Evolutionary conservation across 2,329 filamentous ascomycete genomes (phyloP).

Genomic region (Arthrinium phaeospermum): DNA sequence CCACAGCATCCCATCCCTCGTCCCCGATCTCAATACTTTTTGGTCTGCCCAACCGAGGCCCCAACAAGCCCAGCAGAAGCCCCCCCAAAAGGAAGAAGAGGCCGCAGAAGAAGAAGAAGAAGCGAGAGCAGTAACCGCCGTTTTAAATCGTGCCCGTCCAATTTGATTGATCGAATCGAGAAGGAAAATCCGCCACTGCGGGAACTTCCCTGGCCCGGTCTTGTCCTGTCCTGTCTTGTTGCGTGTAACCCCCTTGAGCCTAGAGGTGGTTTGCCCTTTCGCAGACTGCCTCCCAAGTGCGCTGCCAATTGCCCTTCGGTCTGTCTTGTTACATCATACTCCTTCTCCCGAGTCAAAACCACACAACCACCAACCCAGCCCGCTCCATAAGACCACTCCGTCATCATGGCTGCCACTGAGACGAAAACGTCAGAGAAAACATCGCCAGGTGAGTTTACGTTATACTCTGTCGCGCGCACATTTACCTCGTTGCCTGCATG

Average conservation of each 20-base stretch:
- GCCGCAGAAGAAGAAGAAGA: neutral
- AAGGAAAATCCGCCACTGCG: slow-evolving; percentile 14
- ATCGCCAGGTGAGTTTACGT: slow-evolving; percentile 39
- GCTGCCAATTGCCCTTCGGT: neutral
- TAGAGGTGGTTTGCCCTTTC: slow-evolving; percentile 40
- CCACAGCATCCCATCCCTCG: neutral
- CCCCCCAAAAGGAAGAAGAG: slow-evolving; percentile 13
- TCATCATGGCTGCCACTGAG: slow-evolving; percentile 43
- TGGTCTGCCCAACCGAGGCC: neutral
- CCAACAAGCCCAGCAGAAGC: neutral
- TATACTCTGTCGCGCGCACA: slow-evolving; percentile 16
- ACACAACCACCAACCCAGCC: slow-evolving; percentile 35
- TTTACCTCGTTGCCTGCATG: slow-evolving; percentile 18
- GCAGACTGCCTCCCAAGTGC: slow-evolving; percentile 39
- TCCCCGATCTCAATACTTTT: neutral
- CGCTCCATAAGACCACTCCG: slow-evolving; percentile 32
- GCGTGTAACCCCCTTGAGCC: slow-evolving; percentile 17
- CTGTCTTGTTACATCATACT: slow-evolving; percentile 41
- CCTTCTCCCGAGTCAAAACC: slow-evolving; percentile 31
- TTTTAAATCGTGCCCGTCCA: slow-evolving; percentile 7
- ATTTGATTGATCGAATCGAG: slow-evolving; percentile 4
- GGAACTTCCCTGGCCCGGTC: slow-evolving; percentile 8
- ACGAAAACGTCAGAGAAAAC: slow-evolving; percentile 41
- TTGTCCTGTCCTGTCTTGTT: slow-evolving; percentile 13
- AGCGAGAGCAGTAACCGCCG: neutral